Evolutionary conservation across 306 rosid genomes (phyloP), one percentile per base, ranked within the genome.

Genomic region (Vigna angularis): DNA sequence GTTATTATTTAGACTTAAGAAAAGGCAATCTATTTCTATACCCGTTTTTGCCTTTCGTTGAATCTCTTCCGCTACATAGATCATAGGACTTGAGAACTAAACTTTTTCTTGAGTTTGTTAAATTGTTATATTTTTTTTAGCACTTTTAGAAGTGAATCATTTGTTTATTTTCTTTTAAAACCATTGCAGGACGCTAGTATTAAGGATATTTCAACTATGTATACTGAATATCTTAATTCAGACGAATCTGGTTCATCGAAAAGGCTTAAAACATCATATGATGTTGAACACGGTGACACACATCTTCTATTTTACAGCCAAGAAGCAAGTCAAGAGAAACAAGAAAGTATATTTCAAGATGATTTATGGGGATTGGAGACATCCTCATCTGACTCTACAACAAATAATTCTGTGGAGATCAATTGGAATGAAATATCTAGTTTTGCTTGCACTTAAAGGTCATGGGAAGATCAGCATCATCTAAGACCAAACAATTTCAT

Each of bases 331-430:
- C 5, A 2, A 48, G 18, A 38, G 63, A 63, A 52, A 16, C 44
- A 13, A 3, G 36, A 68, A 32, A 68, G 53, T 52, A 11, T 40
- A 58, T 28, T 47, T 56, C 81, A 0, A 32, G 61, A 68, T 48
- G 77, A 57, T 34, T 44, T 45, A 7, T 44, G 11, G 26, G 50
- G 20, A 66, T 40, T 73, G 69, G 73, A 36, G 63, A 5, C 76
- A 70, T 85, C 84, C 70, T 78, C 86, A 17, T 70, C 40, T 66
- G 73, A 83, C 38, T 83, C 81, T 12, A 70, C 57, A 52, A 9
- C 68, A 9, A 78, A 64, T 53, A 53, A 18, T 59, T 53, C 36
- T 34, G 57, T 26, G 16, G 58, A 77, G 70, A 59, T 59, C 51
- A 66, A 42, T 34, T 4, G n/a, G 32, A 3, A 17, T 14, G 34